These are phyloP conservation scores for Akanthomyces lecanii DNA, from an alignment of 2,329 filamentous ascomycete genomes.

Conservation along the genomic window DNA sequence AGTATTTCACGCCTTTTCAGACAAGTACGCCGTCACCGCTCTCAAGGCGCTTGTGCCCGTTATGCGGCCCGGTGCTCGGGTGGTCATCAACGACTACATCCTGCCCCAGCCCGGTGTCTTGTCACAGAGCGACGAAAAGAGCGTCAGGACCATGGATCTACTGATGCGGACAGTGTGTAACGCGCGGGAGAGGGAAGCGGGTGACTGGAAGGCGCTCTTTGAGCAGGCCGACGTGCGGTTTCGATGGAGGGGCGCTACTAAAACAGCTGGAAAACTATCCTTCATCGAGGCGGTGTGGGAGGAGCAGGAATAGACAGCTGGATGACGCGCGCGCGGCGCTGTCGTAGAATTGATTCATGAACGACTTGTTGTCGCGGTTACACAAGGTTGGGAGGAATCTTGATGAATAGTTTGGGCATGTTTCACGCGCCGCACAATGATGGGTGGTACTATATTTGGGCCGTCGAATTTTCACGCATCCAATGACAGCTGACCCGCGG, in stretches of 20 bases:
- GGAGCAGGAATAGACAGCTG: not conserved
- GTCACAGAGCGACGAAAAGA: slow-evolving; percentile 33
- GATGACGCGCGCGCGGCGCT: not conserved
- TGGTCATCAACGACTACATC: slow-evolving; percentile 37
- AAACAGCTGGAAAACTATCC: slow-evolving; percentile 29
- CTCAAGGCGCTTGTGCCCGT: slow-evolving; percentile 44
- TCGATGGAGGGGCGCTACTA: slow-evolving; percentile 30
- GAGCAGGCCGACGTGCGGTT: slow-evolving; percentile 34
- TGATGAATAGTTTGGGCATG: not conserved
- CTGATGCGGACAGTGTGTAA: slow-evolving; percentile 45
- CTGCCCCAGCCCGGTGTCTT: slow-evolving; percentile 30
- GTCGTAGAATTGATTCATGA: not conserved
- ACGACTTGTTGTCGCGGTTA: slow-evolving; percentile 7
- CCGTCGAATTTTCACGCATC: not conserved
- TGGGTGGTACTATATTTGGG: not conserved
- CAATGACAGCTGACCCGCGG: not conserved
- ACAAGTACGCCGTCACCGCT: slow-evolving; percentile 41
- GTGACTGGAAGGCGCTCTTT: slow-evolving; percentile 42
- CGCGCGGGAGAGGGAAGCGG: slow-evolving; percentile 40
- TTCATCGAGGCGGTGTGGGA: slow-evolving; percentile 36
- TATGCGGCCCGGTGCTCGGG: slow-evolving; percentile 43
- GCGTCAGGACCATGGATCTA: slow-evolving; percentile 40
- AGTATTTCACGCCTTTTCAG: slow-evolving; percentile 55
- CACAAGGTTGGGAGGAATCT: slow-evolving; percentile 4
- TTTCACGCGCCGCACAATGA: not conserved